These are phyloP conservation scores for Rhizophlyctis rosea DNA, from an alignment of 192 early-diverging fungal genomes.

Conservation along the genomic window DNA sequence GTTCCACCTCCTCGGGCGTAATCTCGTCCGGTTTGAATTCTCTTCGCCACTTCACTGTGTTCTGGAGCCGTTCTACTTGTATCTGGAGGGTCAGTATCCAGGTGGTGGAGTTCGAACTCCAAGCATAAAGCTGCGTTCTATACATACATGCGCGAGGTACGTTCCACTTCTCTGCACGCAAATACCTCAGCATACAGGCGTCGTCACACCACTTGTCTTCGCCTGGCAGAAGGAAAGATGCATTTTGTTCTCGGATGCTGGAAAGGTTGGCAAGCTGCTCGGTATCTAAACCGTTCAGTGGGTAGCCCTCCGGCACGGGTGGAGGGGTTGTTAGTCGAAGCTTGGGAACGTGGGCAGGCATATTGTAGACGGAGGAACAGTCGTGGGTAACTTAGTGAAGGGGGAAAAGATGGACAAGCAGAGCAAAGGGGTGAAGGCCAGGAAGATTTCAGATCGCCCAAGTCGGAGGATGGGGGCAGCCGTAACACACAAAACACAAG, in stretches of 20 bases:
- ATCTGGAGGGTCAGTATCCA: too few species aligned
- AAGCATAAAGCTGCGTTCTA: too few species aligned
- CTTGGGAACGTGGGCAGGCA: conserved; percentile 11
- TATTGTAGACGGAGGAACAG: too few species aligned
- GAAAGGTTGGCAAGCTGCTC: conserved; percentile 24
- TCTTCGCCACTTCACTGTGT: conserved; percentile 77
- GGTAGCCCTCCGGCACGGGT: conserved; percentile 14
- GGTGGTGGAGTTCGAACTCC: neutral
- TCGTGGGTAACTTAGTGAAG: too few species aligned
- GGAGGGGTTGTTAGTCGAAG: conserved; percentile 11
- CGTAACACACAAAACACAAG: too few species aligned
- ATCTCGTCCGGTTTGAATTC: conserved; percentile 66
- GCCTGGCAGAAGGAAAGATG: conserved; percentile 8
- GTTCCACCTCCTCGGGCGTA: conserved; percentile 68
- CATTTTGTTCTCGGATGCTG: neutral
- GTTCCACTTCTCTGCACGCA: conserved; percentile 72
- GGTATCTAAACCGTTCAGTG: neutral
- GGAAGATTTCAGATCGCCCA: too few species aligned
- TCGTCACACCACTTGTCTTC: conserved; percentile 38
- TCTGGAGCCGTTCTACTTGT: conserved; percentile 59
- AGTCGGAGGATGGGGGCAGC: too few species aligned
- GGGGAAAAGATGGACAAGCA: too few species aligned
- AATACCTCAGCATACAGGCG: conserved; percentile 64
- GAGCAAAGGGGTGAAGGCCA: too few species aligned
- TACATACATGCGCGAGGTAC: conserved; percentile 51